Conservation (phyloP, 139 green algal species). For the Chara braunii region DNA sequence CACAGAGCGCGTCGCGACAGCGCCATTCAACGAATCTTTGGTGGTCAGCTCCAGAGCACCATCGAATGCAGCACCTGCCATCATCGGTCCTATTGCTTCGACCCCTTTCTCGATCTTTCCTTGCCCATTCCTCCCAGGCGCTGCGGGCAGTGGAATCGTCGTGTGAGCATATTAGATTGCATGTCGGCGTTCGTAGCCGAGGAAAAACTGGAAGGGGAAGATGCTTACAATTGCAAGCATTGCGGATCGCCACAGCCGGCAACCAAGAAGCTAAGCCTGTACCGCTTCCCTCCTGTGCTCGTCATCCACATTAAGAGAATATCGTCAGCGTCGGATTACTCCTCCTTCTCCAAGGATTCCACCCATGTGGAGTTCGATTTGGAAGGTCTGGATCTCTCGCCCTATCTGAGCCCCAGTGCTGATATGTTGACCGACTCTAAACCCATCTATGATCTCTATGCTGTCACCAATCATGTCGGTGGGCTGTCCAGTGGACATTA, state of each 20-base stretch:
- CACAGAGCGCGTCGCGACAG: slow-evolving; percentile 54
- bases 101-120: slow-evolving; percentile 65
- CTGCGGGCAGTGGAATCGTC: background rate
- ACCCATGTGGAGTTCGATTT: slow-evolving; percentile 38
- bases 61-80: slow-evolving; percentile 58
- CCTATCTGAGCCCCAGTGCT: slow-evolving; percentile 28
- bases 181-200: slow-evolving; percentile 45
- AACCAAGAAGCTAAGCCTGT: slow-evolving; percentile 83
- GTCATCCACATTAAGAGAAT: slow-evolving; percentile 83
- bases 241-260: slow-evolving; percentile 49
- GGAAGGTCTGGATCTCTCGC: slow-evolving; percentile 49
- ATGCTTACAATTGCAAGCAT: slow-evolving; percentile 36
- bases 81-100: slow-evolving; percentile 59
- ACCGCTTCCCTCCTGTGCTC: slow-evolving; percentile 73
- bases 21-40: slow-evolving; percentile 68
- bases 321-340: slow-evolving; percentile 17
- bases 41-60: slow-evolving; percentile 67
- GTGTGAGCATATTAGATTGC: slow-evolving; percentile 35
- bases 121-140: slow-evolving; percentile 54
- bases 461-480: slow-evolving; percentile 85
- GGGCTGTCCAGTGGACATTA: slow-evolving; percentile 86
- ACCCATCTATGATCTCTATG: slow-evolving; percentile 78
- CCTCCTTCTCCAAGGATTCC: slow-evolving; percentile 33
- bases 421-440: background rate
- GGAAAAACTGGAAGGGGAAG: slow-evolving; percentile 52